Base-by-base conservation (phyloP, 2,329 filamentous ascomycete species). In the Pseudomassariella vexata region DNA sequence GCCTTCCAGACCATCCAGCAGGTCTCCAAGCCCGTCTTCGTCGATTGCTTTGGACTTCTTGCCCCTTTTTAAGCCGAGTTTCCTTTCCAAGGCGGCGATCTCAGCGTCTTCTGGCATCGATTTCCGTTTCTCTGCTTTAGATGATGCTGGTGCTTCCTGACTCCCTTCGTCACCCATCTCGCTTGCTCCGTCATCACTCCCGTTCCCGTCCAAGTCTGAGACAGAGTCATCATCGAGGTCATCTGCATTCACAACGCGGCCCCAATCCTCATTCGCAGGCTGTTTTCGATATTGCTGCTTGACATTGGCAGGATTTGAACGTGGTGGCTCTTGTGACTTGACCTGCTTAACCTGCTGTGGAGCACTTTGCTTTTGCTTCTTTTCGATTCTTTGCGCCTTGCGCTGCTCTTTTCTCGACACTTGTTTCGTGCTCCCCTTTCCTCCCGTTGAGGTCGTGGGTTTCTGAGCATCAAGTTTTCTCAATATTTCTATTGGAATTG, bases 11-110 rank as follows among this genome's bases (percentile, higher is more conserved):
- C 82, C 83, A 7, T 77, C 82, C 14, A 95, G 62, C 4, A 98
- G 58, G 34, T 85, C 82, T 24, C 81, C 86, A 3, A 96, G 62
- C 0, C 88, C 90, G 50, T 95, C 89, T 6, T 94, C 85, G 14
- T 77, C 73, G 46, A 89, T 87, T 0, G 78, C 68, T 43, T 84
- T 82, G 0, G 75, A 80, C 50, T 87, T 94, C 38, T 82, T 82
- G 16, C 78, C 76, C 51, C 81, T 85, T 43, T 72, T 79, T 20
- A 95, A 71, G 0, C 92, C 90, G 3, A 98, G 64, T 50, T 85
- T 94, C 56, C 82, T 88, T 62, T 98, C 92, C 19, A 95, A 65
- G 3, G 79, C 79, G 14, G 82, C 81, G 45, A 98, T 96, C 46
- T 95, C 87, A 3, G 79, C 85, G 49, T 96, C 88, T 37, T 98